phyloP scores from a whole-genome alignment of 768 basidiomycete species.

The Calocera cornea region DNA sequence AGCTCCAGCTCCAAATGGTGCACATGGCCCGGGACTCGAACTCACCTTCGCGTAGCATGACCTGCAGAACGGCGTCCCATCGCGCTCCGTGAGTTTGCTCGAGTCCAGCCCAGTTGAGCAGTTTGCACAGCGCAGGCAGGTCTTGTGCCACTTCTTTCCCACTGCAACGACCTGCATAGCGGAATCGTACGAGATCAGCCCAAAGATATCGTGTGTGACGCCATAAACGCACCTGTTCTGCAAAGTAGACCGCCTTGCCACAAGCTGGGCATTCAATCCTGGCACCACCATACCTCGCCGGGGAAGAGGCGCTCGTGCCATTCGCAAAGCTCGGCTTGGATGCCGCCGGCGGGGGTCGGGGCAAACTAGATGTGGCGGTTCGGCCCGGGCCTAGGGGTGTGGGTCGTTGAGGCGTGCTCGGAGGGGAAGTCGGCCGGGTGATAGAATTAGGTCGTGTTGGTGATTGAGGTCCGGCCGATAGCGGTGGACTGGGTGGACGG shows the following conservation, averaged over 20 bases:
- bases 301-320: constrained; percentile 20
- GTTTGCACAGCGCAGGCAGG: constrained; percentile 6
- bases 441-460: constrained; percentile 2
- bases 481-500: background rate
- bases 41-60: background rate
- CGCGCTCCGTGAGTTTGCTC: background rate
- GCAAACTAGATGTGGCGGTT: constrained; percentile 6
- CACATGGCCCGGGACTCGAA: background rate
- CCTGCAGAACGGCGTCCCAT: constrained; percentile 6
- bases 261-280: constrained; percentile 55
- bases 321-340: constrained; percentile 8
- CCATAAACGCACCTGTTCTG: constrained; percentile 47
- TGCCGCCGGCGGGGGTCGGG: background rate
- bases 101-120: constrained; percentile 7
- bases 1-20: background rate
- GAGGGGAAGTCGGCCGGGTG: constrained; percentile 7
- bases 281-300: constrained; percentile 19
- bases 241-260: constrained; percentile 67
- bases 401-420: constrained; percentile 3
- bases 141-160: constrained; percentile 11
- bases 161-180: background rate
- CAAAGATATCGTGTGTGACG: background rate
- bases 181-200: background rate
- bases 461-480: background rate
- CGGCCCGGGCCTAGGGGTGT: background rate